Base-by-base conservation (phyloP, 2,329 filamentous ascomycete genomes). In the Chaetomium olivaceum region DNA sequence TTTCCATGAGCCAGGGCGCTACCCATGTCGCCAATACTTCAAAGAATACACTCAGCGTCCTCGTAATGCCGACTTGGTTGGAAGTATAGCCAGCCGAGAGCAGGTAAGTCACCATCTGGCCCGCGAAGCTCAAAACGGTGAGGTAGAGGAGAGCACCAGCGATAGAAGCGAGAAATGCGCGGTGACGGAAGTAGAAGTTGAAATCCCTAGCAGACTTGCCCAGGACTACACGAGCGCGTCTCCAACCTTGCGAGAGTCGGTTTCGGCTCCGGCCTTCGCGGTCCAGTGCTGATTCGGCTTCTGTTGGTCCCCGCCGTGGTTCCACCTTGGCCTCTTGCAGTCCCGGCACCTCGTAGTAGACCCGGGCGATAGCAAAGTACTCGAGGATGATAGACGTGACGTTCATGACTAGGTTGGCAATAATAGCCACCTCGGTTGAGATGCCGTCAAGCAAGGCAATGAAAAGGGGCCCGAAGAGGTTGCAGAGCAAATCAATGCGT, bases 21-120 rank as follows among this genome's bases (percentile, higher is more conserved):
- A 83, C 73, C 80, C 85, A 88, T 0, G 88, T 90, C 0, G 88
- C 87, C 8, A 78, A 78, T 2, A 90, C 76, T 73, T 90, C 88
- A 58, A 87, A 81, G 2, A 81, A 63, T 0, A 84, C 83, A 33
- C 83, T 82, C 4, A 81, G 68, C 0, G 83, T 83, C 4, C 88
- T 80, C 55, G 84, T 80, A 14, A 83, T 62, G 48, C 84, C 85
- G 25, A 89, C 80, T 43, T 82, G 77, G n/a, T 77, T 72, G 0
- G 85, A 79, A 1, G 76, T 82, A 5, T 89, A 76, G 51, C 25
- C 25, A 23, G 51, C 23, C 23, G 51, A 23, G 14, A 54, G 51
- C 2, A 90, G 80, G 69, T 86, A 90, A 0, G 87, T 88, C 61
- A 88, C 79, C 85, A 89, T 89, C 70, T 88, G 87, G 0, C 85